Evolutionary conservation across 2,329 filamentous ascomycete species (phyloP).

Genomic region (Aureobasidium sp.): DNA sequence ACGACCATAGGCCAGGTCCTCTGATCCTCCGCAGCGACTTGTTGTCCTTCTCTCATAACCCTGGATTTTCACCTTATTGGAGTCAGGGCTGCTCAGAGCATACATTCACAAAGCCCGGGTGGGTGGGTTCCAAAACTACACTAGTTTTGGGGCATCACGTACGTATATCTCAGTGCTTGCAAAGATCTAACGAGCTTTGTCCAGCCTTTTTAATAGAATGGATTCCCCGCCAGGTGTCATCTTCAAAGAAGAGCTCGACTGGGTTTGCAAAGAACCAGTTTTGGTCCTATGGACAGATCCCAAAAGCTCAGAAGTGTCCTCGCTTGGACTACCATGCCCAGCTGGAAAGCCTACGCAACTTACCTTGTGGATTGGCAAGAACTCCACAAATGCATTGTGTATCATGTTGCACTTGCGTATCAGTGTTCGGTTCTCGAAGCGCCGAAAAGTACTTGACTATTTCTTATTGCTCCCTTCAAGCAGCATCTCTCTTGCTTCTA

Average conservation of each 20-base stretch:
- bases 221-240: background rate
- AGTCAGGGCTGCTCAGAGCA: slow-evolving; percentile 8
- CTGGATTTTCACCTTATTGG: too few relatives aligned
- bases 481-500: background rate
- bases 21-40: too few relatives aligned
- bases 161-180: background rate
- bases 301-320: background rate
- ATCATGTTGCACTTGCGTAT: background rate
- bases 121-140: slow-evolving; percentile 1
- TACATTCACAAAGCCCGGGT: slow-evolving; percentile 3
- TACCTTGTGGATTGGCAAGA: background rate
- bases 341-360: background rate
- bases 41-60: background rate
- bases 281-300: background rate
- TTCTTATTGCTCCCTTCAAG: background rate
- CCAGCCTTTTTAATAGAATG: background rate
- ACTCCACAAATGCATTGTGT: background rate
- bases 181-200: too few relatives aligned
- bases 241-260: background rate
- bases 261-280: background rate
- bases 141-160: background rate
- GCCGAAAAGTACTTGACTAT: background rate
- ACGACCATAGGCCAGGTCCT: too few relatives aligned
- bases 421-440: background rate
- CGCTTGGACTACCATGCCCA: background rate